phyloP scores from a whole-genome alignment of 305 asterid genomes.

The Solanum hybrid region DNA sequence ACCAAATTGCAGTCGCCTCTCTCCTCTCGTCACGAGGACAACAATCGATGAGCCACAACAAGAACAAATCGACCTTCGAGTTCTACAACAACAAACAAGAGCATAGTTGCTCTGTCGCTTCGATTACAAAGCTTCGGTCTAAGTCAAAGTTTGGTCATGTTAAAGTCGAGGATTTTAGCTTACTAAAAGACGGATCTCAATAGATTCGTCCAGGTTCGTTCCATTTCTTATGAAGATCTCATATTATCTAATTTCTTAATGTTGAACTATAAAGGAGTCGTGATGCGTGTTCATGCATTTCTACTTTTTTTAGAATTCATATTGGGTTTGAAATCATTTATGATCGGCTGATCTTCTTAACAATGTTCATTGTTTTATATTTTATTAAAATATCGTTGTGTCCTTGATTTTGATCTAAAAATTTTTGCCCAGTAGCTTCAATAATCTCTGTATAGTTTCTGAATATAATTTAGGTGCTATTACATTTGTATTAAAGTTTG shows the following conservation, averaged over 20 bases:
- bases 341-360: neutral
- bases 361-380: neutral
- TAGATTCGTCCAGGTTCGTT: too few species aligned
- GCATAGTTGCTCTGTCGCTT: neutral
- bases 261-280: neutral
- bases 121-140: too few species aligned
- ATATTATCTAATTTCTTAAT: too few species aligned
- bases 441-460: too few species aligned
- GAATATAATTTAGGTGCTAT: too few species aligned
- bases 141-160: neutral
- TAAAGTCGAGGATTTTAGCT: neutral
- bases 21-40: neutral
- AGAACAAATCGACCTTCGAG: neutral
- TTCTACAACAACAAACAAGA: too few species aligned
- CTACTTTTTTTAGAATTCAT: neutral
- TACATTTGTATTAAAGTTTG: too few species aligned
- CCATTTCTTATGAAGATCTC: neutral
- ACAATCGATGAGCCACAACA: neutral
- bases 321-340: neutral
- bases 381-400: too few species aligned
- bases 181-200: neutral
- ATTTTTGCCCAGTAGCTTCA: too few species aligned
- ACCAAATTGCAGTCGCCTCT: too few species aligned
- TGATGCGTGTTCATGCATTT: neutral
- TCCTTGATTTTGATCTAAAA: too few species aligned